Conservation (phyloP, 345 rosid species). For the Pistacia vera region DNA sequence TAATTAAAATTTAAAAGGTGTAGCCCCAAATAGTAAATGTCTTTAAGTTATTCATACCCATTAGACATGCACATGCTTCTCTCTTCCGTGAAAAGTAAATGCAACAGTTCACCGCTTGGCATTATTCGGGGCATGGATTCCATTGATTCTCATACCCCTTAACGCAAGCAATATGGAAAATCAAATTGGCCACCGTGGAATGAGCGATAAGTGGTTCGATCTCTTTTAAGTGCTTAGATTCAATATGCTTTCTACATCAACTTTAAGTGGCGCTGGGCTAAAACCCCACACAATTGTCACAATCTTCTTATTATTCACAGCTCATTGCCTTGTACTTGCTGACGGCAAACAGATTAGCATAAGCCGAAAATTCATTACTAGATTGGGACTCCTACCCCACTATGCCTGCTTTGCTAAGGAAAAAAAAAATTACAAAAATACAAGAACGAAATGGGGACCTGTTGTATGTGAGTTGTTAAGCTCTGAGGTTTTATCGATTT, state of each 20-base stretch:
- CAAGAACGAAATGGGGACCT: neutral
- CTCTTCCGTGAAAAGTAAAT: neutral
- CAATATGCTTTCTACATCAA: too few relatives aligned
- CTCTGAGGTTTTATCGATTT: neutral
- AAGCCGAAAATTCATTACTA: neutral
- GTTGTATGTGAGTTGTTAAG: neutral
- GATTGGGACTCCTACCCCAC: neutral
- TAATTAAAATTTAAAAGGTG: neutral
- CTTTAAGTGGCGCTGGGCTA: too few relatives aligned
- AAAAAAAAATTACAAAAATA: neutral
- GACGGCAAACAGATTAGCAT: neutral
- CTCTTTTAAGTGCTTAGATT: too few relatives aligned
- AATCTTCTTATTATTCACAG: neutral
- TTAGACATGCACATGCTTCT: too few relatives aligned
- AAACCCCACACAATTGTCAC: neutral
- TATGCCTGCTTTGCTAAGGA: neutral
- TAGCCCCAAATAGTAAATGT: neutral
- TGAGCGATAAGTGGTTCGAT: too few relatives aligned
- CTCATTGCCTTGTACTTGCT: neutral
- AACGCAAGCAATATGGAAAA: too few relatives aligned
- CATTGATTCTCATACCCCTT: too few relatives aligned
- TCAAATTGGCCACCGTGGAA: too few relatives aligned
- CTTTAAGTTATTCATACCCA: neutral
- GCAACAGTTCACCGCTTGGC: neutral
- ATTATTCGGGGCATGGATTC: neutral